Base-by-base conservation (phyloP, 441 rosid genomes). In the Lepidium campestre region DNA sequence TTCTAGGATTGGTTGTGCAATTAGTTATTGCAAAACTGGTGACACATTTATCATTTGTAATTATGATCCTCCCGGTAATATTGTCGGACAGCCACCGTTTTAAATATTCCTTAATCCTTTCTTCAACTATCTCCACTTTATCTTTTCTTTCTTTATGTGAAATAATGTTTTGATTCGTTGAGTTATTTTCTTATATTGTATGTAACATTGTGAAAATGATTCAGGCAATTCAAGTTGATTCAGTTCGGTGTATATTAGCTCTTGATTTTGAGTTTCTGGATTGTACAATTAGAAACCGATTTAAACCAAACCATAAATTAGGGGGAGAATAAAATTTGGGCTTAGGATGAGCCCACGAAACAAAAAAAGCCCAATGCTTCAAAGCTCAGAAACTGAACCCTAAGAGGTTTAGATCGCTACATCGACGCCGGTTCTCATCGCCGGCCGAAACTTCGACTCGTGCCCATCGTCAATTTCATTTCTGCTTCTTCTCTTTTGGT, bases 31-130 rank as follows among this genome's bases (percentile, higher is more conserved):
- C 58, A 57, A 7, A 57, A 82, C 40, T 17, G 84, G 81, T n/a
- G 89, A 76, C 40, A 84, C 88, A 4, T 77, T 86, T 56, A 62
- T 81, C 32, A 62, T 66, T 12, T 81, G 86, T 73, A 76, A 81
- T 37, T 83, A 84, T 60, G 77, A 85, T 74, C 90, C 88, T 27
- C 90, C 77, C 2, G 88, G 93, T 31, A 80, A 81, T 47, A 81
- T 82, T 7, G 62, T 81, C 9, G 82, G 93, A 52, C 80, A 84
- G 53, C 76, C 77, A 67, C 92, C 89, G 13, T 86, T 79, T 22
- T 79, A 29, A 29, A n/a, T n/a, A n/a, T n/a, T n/a, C n/a, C n/a
- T n/a, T n/a, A n/a, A n/a, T n/a, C n/a, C n/a, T n/a, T n/a, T n/a
- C n/a, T n/a, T n/a, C n/a, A n/a, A n/a, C n/a, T n/a, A n/a, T n/a